These are phyloP conservation scores for Cicer cuneatum DNA, from an alignment of 306 rosid genomes.

Conservation along the genomic window DNA sequence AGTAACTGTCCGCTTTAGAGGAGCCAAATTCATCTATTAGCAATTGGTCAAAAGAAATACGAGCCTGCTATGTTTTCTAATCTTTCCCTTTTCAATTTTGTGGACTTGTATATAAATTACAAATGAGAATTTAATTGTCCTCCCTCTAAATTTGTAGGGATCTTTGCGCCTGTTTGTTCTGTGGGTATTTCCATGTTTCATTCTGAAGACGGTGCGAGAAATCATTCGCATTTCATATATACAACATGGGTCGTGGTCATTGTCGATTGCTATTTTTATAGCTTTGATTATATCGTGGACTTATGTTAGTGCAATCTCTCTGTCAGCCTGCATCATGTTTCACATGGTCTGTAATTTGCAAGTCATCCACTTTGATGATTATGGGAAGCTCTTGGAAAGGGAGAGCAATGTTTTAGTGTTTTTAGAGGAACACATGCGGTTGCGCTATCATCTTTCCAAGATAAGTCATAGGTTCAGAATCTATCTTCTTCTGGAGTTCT, in stretches of 20 bases:
- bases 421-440: conserved; percentile 78
- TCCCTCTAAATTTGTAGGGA: conserved; percentile 44
- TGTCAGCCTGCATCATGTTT: conserved; percentile 82
- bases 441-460: conserved; percentile 79
- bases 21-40: not conserved
- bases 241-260: conserved; percentile 59
- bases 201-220: conserved; percentile 69
- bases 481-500: conserved; percentile 71
- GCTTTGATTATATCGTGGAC: conserved; percentile 73
- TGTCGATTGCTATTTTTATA: conserved; percentile 53
- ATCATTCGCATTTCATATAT: conserved; percentile 53
- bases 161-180: conserved; percentile 63
- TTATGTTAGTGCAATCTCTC: conserved; percentile 69
- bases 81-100: not conserved
- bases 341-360: conserved; percentile 85
- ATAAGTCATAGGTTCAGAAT: conserved; percentile 88
- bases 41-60: conserved; percentile 7
- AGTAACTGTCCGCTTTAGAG: not conserved
- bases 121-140: not conserved
- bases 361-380: conserved; percentile 79
- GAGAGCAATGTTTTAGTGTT: conserved; percentile 64
- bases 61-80: not conserved
- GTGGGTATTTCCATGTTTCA: conserved; percentile 68
- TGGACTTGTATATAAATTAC: not conserved
- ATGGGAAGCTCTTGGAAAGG: conserved; percentile 75